These are phyloP conservation scores for Cercospora sesami DNA, from an alignment of 2,329 filamentous ascomycete species.

Conservation along the genomic window DNA sequence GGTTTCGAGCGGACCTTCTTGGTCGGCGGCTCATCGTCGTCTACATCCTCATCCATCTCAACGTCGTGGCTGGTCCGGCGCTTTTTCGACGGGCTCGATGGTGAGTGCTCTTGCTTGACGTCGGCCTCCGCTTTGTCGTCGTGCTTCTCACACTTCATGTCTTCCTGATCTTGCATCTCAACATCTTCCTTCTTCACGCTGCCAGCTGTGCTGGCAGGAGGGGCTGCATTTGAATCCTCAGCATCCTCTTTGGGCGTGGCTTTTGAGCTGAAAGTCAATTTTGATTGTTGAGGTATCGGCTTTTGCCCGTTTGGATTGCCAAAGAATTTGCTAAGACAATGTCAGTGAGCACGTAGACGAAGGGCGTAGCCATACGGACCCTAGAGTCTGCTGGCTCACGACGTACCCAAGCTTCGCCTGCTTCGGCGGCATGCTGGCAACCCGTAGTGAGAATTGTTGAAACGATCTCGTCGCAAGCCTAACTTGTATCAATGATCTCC, in stretches of 20 bases:
- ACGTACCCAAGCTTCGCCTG: constrained; percentile 89
- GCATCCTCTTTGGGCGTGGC: constrained; percentile 28
- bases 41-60: constrained; percentile 33
- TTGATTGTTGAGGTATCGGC: constrained; percentile 70
- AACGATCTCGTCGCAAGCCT: constrained; percentile 13
- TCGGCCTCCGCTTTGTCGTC: constrained; percentile 26
- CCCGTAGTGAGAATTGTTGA: neutral
- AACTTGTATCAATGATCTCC: constrained; percentile 10
- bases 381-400: constrained; percentile 70
- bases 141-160: constrained; percentile 37
- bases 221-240: constrained; percentile 15
- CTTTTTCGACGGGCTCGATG: constrained; percentile 33
- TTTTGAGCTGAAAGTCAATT: constrained; percentile 66
- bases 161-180: constrained; percentile 37
- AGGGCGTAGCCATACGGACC: constrained; percentile 52
- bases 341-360: constrained; percentile 1
- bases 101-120: constrained; percentile 26
- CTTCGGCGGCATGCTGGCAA: constrained; percentile 55
- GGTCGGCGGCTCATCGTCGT: constrained; percentile 39
- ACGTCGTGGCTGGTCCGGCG: constrained; percentile 29
- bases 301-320: constrained; percentile 62
- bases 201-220: constrained; percentile 30
- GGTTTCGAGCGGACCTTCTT: constrained; percentile 40
- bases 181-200: constrained; percentile 35
- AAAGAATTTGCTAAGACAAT: constrained; percentile 75